Percentiles rank a stretch among this genome's conserved stretches.
phyloP scores from a whole-genome alignment of 2,329 filamentous ascomycete species.

The Colletotrichum trifolii region DNA sequence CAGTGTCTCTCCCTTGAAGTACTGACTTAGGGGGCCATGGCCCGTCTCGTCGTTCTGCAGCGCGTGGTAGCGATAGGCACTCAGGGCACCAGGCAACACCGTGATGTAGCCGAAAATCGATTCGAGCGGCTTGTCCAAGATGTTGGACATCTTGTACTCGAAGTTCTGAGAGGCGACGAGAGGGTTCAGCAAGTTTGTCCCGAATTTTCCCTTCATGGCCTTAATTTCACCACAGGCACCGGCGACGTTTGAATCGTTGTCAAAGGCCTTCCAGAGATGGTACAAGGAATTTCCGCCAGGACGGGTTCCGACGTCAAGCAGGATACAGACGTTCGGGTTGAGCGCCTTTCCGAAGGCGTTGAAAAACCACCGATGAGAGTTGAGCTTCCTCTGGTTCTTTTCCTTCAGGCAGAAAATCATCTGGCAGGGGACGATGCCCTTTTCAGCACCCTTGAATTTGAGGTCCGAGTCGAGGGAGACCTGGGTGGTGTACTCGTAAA shows the following conservation, averaged over 20 bases:
- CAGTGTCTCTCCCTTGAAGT: constrained; percentile 98
- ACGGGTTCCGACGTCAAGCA: constrained; percentile 95
- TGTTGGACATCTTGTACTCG: constrained; percentile 99
- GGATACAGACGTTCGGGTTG: constrained; percentile 95
- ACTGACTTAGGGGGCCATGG: constrained; percentile 94
- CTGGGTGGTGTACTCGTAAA: constrained; percentile 99
- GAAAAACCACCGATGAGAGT: constrained; percentile 99
- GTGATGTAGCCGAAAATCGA: constrained; percentile 99
- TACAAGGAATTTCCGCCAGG: constrained; percentile 93
- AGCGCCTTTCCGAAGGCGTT: constrained; percentile 94
- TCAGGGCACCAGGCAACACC: constrained; percentile 92
- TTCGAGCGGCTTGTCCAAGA: constrained; percentile 95
- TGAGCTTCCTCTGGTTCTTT: constrained; percentile 96
- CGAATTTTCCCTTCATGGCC: constrained; percentile 90
- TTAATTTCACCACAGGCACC: constrained; percentile 98
- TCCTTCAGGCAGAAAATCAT: constrained; percentile 99
- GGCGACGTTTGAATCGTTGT: constrained; percentile 96
- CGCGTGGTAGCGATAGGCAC: constrained; percentile 94
- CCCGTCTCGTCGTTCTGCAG: constrained; percentile 97
- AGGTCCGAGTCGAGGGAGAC: constrained; percentile 95
- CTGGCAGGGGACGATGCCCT: constrained; percentile 97
- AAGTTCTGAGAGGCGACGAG: constrained; percentile 98
- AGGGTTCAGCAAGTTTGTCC: constrained; percentile 87
- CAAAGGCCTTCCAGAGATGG: constrained; percentile 98
- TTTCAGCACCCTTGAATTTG: constrained; percentile 99